Evolutionary conservation across 352 stramenopile genomes (phyloP), one percentile per base, ranked within the genome.

Genomic region (Phytophthora ohioensis): DNA sequence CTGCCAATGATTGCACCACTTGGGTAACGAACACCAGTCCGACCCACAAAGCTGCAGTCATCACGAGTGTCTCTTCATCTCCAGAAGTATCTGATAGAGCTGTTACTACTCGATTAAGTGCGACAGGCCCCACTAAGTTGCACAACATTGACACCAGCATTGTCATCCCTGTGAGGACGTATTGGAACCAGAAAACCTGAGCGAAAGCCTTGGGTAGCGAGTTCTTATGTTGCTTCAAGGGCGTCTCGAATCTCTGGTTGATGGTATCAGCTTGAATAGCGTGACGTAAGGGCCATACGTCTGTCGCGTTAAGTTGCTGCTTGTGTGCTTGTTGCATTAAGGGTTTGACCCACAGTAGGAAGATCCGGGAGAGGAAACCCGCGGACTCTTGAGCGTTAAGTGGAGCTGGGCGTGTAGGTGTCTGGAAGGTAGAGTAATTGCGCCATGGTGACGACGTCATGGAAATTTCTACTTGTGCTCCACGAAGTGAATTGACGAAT

Each of bases 331-430:
- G 63, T 13, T 45, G 34, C 67, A 91, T 70, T 41, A 91, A 65
- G 6, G 81, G 75, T 36, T 69, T 63, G 8, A 75, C 80, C 84
- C 84, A 91, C 6, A 36, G 66, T 15, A 91, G 67, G 3, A 87
- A 57, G 13, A 69, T 30, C 1, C 69, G 67, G 11, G 83, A 91
- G 8, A 73, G 2, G 47, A 66, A 79, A 17, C 63, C 72, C 8
- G 79, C 71, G 0, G 51, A 48, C 8, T 51, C 46, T 49, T 80
- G 73, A 7, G 64, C 53, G 38, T 60, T 57, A 46, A 39, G 30
- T 17, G 39, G 4, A 35, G 39, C n/a, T 2, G 17, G 30, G 2
- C 13, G 41, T 10, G 0, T 54, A 9, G 11, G 7, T 7, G 13
- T 3, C n/a, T 57, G 31, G 31, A 73, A 73, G 1, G 66, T 69